Evolutionary conservation across 257 asterid species (phyloP), one percentile per base, ranked within the genome.

Genomic region (Craterostigma plantagineum): DNA sequence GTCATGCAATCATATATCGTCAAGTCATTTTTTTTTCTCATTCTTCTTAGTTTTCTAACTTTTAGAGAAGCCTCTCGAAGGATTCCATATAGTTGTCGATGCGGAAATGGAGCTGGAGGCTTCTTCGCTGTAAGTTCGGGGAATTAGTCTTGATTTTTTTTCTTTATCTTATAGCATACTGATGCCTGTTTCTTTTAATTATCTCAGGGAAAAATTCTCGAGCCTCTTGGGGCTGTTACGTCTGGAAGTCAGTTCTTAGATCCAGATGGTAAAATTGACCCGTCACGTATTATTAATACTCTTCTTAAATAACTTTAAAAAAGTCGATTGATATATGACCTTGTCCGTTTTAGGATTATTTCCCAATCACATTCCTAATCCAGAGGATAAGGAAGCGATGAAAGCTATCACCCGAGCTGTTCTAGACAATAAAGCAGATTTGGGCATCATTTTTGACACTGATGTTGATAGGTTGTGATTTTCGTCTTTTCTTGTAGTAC

Each of bases 81-180:
- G 95, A 54, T 77, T 90, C 79, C 95, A 90, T 57, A 83, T 90
- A 55, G 70, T 90, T 60, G 99, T 90, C 51, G 99, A 90, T 67
- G 99, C 99, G 34, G 99, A 53, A 90, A 90, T 64, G 99, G 99
- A 23, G 92, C 99, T 34, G 99, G 99, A 54, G 99, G 99, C 42
- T 90, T 90, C 58, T 90, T 90, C 61, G 92, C 86, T 35, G 94
- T 77, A 67, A 72, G 96, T 65, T 56, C 55, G 53, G 50, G 60
- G 36, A 61, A 34, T 44, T 11, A 33, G 39, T 18, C 8, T 43
- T 12, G 37, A 18, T n/a, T n/a, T 17, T 39, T 50, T n/a, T 53
- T 14, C 36, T 43, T 17, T 42, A 33, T 13, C 46, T 37, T 52
- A 39, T 38, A 39, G 40, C 61, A 11, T 27, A 4, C n/a, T n/a